A percentile compares a stretch with the other conserved stretches of the same genome.
Evolutionary conservation across 805 yeast genomes (phyloP).

Genomic region (Spathaspora gorwiae): DNA sequence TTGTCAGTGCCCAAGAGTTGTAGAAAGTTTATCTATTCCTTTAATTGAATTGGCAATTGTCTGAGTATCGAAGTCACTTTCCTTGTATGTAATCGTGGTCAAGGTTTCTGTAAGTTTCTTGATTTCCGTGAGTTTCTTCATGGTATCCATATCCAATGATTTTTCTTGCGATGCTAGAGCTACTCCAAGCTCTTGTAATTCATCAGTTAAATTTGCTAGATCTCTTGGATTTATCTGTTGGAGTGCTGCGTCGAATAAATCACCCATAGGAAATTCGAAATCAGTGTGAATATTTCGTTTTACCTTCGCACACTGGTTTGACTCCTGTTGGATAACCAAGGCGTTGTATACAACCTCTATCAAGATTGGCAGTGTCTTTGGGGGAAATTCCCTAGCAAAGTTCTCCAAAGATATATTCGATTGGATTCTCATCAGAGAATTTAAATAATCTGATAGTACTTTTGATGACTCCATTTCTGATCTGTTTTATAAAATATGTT

Average conservation of each 20-base stretch:
- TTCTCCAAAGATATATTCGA: constrained; percentile 14
- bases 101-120: neutral
- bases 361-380: constrained; percentile 1
- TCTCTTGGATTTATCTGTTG: constrained; percentile 1
- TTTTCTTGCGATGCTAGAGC: constrained; percentile 1
- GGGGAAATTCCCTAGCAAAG: constrained; percentile 11
- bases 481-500: neutral
- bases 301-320: constrained; percentile 3
- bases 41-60: constrained; percentile 2
- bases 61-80: neutral
- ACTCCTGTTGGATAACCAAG: constrained; percentile 5
- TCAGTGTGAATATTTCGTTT: constrained; percentile 11
- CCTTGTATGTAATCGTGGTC: neutral
- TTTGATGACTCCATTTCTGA: constrained; percentile 17
- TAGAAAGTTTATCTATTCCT: constrained; percentile 1
- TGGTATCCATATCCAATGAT: neutral
- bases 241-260: constrained; percentile 4
- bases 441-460: constrained; percentile 17
- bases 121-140: neutral
- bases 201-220: neutral
- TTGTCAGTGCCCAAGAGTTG: neutral
- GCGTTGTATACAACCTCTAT: constrained; percentile 4
- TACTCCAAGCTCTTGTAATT: constrained; percentile 1
- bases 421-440: constrained; percentile 13
- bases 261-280: constrained; percentile 22